Evolutionary conservation across 768 basidiomycete species (phyloP), one percentile per base, ranked within the genome.

Genomic region (Russula lepida): DNA sequence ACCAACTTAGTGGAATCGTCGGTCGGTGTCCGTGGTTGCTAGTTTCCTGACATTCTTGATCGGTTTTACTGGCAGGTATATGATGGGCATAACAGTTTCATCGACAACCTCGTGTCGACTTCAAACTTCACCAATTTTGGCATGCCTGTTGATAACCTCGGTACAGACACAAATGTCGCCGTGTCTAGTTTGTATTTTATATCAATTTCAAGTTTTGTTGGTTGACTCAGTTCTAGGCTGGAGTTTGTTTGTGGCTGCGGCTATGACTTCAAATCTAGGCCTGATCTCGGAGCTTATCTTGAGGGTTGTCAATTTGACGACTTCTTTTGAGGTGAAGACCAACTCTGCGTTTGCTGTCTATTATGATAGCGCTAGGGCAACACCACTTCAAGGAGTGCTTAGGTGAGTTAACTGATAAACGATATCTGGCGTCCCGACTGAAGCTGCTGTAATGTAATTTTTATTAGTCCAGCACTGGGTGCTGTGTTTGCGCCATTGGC

Each of bases 1-100:
- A 75, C 81, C 25, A 76, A 79, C 48, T 69, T 86, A 15, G 81
- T 86, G 72, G 66, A 67, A 28, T 43, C 48, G 51, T 51, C 64
- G 28, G 63, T 60, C 19, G 4, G 67, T 62, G 25, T 55, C 35
- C 17, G n/a, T 35, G 23, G 21, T 33, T 44, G 5, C 19, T 33
- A 3, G 4, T 23, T 49, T 50, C 17, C 12, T 35, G 25, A 21
- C 13, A 48, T 23, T 28, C 15, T 33, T 53, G 19, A 66, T 46
- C 8, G 11, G 3, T 35, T 52, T 28, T n/a, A n/a, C n/a, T n/a
- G n/a, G n/a, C 17, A 67, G 66, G 51, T 67, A 11, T 56, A 43
- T 21, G 17, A 48, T 3, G 49, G 30, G 1, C 63, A 64, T 6
- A 60, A 52, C 48, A 56, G 6, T 25, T 63, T 63, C 57, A 48